Evolutionary conservation across 2,329 filamentous ascomycete species (phyloP), one percentile per base, ranked within the genome.

Genomic region (Phoma sp.): DNA sequence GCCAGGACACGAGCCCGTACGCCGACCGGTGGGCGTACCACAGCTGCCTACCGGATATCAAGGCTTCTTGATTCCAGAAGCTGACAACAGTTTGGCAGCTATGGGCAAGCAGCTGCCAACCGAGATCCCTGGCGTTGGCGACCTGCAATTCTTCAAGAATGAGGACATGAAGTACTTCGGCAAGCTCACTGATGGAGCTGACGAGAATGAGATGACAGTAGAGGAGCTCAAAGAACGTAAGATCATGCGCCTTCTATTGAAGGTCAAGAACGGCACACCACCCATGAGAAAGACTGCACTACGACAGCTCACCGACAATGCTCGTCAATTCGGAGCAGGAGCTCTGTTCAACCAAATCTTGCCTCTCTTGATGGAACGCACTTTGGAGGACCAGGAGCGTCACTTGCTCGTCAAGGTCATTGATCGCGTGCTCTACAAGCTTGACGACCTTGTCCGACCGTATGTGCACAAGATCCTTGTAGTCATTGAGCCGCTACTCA

Each of bases 81-180:
- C 92, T 7, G 92, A 96, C 64, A 92, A 90, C 70, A 86, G 87
- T 55, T 86, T 91, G 60, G 81, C 62, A 47, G 62, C 90, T 44
- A 86, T 93, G 70, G 91, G 92, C 63, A 96, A 96, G 77, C 91
- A 96, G 64, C 86, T 98, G 67, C 91, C 93, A 7, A 96, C 91
- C 4, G 93, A 98, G 71, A 97, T 99, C 33, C 93, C 95, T 3
- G 95, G 95, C 35, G 92, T 99, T 44, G 93, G 93, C 35, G 95
- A 99, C 73, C 79, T 99, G 46, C 93, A 97, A 64, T 99, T 98
- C 74, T 96, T 99, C 83, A 99, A 99, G 78, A 86, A 92, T 1
- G 95, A 99, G 75, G 95, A 99, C 75, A 97, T 98, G 92, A 88
- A 91, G 35, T 99, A 99, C 78, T 99, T 99, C 69, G 93, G 93